A percentile compares a stretch with the other conserved stretches of the same genome.
Conservation (phyloP, 1,284 basidiomycete genomes). For the Ganoderma meredithae region DNA sequence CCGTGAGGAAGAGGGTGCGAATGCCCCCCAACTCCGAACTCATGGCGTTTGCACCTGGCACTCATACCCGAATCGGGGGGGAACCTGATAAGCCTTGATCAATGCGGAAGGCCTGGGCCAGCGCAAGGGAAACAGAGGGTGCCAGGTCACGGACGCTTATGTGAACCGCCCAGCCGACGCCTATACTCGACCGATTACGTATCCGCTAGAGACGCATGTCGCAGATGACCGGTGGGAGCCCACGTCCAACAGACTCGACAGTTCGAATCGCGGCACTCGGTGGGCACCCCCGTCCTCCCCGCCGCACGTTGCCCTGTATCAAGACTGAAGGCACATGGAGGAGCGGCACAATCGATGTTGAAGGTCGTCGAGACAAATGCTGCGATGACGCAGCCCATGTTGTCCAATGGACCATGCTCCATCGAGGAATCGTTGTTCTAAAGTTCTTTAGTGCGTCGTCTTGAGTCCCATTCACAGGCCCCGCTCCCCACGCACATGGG, state of each 20-base stretch:
- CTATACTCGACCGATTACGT: conserved; percentile 31
- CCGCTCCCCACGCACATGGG: neutral
- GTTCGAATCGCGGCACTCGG: conserved; percentile 5
- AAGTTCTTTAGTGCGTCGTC: conserved; percentile 7
- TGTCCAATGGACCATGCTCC: conserved; percentile 23
- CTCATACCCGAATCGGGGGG: conserved; percentile 29
- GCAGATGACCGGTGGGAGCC: conserved; percentile 18
- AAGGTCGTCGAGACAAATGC: conserved; percentile 18
- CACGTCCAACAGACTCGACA: conserved; percentile 12
- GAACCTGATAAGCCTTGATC: conserved; percentile 27
- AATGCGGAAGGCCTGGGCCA: conserved; percentile 20
- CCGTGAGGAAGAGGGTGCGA: conserved; percentile 33
- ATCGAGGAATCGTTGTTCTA: conserved; percentile 32
- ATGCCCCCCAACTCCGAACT: conserved; percentile 34
- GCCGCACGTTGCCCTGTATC: neutral
- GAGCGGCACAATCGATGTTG: neutral
- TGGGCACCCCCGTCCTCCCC: neutral
- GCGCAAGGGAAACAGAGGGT: conserved; percentile 17
- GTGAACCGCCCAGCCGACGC: conserved; percentile 23
- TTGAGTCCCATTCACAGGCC: conserved; percentile 15
- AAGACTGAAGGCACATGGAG: neutral
- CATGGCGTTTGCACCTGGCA: conserved; percentile 31
- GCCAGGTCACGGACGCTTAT: conserved; percentile 27
- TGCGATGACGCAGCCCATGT: conserved; percentile 17
- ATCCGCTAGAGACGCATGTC: conserved; percentile 17